Percentiles rank a stretch among this genome's conserved stretches.
Conservation (phyloP, 495 filamentous ascomycete genomes). For the Hypomontagnella submonticulosa region DNA sequence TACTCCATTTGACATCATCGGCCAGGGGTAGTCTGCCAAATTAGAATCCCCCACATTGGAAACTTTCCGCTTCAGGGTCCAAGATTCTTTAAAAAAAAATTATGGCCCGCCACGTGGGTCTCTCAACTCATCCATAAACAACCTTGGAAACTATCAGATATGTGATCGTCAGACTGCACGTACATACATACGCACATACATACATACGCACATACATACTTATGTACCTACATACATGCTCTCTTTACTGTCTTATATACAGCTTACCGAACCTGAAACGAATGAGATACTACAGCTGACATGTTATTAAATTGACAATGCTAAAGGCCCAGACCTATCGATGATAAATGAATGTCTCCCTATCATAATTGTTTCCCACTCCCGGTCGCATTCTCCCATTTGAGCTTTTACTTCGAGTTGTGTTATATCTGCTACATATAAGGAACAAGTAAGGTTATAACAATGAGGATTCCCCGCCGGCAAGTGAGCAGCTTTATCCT, state of each 20-base stretch:
- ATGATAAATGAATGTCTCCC: no score
- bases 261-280: not conserved
- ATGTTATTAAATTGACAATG: constrained; percentile 3
- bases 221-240: not conserved
- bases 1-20: constrained; percentile 27
- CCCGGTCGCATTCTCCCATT: no score
- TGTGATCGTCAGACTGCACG: constrained; percentile 14
- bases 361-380: no score
- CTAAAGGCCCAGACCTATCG: no score
- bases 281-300: constrained; percentile 7
- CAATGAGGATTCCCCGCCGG: no score
- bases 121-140: constrained; percentile 16
- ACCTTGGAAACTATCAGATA: constrained; percentile 10
- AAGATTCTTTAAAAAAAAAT: constrained; percentile 16
- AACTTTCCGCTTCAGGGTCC: constrained; percentile 8
- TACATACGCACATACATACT: constrained; percentile 1
- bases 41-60: constrained; percentile 25
- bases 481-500: no score
- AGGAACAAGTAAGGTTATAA: no score
- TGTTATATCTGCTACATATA: no score
- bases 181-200: not conserved
- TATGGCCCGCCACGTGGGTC: constrained; percentile 30
- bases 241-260: not conserved
- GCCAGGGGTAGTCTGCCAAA: constrained; percentile 15
- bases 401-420: no score